Percentiles rank a stretch among this genome's conserved stretches.
Evolutionary conservation across 139 green algal genomes (phyloP).

Genomic region (Deuterostichococcus epilithicus): DNA sequence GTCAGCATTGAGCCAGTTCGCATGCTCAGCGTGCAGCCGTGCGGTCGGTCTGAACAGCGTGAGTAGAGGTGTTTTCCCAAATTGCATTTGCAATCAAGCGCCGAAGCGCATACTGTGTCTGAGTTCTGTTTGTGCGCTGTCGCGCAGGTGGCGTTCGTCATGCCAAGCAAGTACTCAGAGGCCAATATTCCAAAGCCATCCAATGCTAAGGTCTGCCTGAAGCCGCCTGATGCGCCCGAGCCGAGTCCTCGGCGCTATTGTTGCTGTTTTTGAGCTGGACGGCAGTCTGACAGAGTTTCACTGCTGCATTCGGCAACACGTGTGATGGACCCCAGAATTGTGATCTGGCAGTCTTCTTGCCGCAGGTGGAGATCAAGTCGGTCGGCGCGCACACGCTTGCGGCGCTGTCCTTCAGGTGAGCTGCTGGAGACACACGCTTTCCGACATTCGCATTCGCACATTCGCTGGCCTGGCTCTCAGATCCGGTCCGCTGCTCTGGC

Average conservation of each 20-base stretch:
- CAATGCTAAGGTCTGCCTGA: conserved; percentile 46
- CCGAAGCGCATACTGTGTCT: no score
- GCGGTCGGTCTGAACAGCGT: not conserved
- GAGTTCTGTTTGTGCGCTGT: not conserved
- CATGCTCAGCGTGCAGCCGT: no score
- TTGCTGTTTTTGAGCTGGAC: no score
- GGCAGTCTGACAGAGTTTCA: no score
- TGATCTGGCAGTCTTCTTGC: not conserved
- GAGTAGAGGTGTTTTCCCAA: not conserved
- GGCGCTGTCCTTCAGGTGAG: conserved; percentile 40
- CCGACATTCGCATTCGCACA: not conserved
- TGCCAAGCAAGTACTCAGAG: conserved; percentile 57
- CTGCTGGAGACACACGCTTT: not conserved
- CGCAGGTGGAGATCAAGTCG: conserved; percentile 38
- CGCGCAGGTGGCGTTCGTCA: conserved; percentile 52
- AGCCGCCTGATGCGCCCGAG: no score
- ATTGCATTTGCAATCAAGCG: no score
- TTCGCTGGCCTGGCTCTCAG: not conserved
- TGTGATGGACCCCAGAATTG: conserved; percentile 18
- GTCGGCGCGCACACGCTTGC: conserved; percentile 41
- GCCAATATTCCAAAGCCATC: conserved; percentile 52
- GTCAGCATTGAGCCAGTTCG: no score
- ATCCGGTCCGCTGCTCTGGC: not conserved
- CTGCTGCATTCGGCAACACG: no score
- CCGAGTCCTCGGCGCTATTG: no score